A percentile compares a stretch with the other conserved stretches of the same genome.
These are phyloP conservation scores for Acidiella bohemica DNA, from an alignment of 495 filamentous ascomycete species.

Conservation along the genomic window DNA sequence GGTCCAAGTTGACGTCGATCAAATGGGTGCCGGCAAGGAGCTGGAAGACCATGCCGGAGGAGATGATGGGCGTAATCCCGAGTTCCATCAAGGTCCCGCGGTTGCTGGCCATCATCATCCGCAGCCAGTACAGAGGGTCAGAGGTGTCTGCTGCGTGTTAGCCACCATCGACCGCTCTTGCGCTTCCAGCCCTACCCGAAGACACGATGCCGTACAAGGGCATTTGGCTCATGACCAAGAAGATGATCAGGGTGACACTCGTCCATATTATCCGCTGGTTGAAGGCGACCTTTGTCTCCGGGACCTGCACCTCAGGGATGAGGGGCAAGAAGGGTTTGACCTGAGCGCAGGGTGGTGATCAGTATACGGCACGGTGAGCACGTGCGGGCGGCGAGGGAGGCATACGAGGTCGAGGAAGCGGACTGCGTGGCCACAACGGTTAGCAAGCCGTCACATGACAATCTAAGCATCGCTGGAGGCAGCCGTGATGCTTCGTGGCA, in stretches of 20 bases:
- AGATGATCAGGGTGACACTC: constrained; percentile 88
- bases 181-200: constrained; percentile 8
- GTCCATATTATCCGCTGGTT: constrained; percentile 95
- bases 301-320: constrained; percentile 93
- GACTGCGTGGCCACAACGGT: too few species aligned
- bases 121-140: constrained; percentile 97
- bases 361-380: too few species aligned
- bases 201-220: constrained; percentile 40
- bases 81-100: constrained; percentile 97
- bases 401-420: constrained; percentile 86
- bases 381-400: too few species aligned
- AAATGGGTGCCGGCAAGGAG: constrained; percentile 98
- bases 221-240: constrained; percentile 99
- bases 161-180: too few species aligned
- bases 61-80: constrained; percentile 98
- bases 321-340: constrained; percentile 97
- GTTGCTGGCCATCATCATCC: constrained; percentile 99
- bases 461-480: too few species aligned
- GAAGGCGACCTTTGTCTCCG: constrained; percentile 93
- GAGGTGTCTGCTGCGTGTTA: constrained; percentile 41
- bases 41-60: constrained; percentile 99
- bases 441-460: too few species aligned
- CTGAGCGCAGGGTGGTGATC: too few species aligned
- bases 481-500: too few species aligned
- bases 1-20: constrained; percentile 90